Conservation (phyloP, 2,329 filamentous ascomycete species). For the Bipolaris victoriae region DNA sequence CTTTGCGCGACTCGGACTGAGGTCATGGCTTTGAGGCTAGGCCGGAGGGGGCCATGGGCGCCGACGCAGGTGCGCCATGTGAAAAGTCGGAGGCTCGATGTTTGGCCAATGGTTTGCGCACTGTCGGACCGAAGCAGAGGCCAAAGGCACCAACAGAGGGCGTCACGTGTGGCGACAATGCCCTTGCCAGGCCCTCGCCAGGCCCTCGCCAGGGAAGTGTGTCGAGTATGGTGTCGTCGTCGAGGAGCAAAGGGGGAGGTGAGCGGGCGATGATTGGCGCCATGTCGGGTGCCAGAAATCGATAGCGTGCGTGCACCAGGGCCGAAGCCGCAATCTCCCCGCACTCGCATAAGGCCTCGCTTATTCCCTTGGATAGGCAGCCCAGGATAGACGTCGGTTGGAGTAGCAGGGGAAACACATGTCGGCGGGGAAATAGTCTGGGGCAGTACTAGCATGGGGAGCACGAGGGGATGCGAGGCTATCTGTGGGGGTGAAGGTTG, state of each 20-base stretch:
- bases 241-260: background rate
- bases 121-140: slow-evolving; percentile 24
- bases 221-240: background rate
- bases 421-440: background rate
- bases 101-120: slow-evolving; percentile 12
- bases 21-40: slow-evolving; percentile 16
- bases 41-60: slow-evolving; percentile 26
- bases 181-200: background rate
- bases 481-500: background rate
- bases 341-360: slow-evolving; percentile 16
- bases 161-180: slow-evolving; percentile 5
- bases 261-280: slow-evolving; percentile 18
- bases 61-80: slow-evolving; percentile 18
- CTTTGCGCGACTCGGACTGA: slow-evolving; percentile 10
- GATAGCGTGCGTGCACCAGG: slow-evolving; percentile 6
- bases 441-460: background rate
- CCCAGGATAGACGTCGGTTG: background rate
- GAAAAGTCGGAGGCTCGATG: slow-evolving; percentile 1
- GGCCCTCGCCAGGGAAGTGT: background rate
- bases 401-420: background rate
- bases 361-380: slow-evolving; percentile 11
- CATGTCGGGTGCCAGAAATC: slow-evolving; percentile 24
- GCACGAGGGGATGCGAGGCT: background rate
- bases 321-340: slow-evolving; percentile 15
- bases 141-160: background rate